Evolutionary conservation across 192 early-diverging fungal genomes (phyloP).

Genomic region (Glomus cerebriforme): DNA sequence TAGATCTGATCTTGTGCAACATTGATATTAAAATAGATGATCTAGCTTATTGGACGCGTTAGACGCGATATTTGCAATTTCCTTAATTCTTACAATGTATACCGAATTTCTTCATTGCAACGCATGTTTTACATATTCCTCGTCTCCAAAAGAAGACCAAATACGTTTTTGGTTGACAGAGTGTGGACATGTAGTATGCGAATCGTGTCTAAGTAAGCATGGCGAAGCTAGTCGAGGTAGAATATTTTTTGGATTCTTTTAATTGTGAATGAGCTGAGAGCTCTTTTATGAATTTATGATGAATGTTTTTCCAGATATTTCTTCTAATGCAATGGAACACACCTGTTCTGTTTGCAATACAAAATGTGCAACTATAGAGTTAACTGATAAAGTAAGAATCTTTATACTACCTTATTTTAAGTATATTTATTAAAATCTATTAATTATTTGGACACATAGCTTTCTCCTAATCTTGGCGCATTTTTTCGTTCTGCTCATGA

Average conservation of each 20-base stretch:
- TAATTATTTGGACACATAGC: neutral
- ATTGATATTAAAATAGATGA: too few species aligned
- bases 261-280: neutral
- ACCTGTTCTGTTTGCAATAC: conserved; percentile 5
- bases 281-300: neutral
- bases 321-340: neutral
- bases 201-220: neutral
- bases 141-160: neutral
- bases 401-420: neutral
- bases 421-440: neutral
- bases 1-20: too few species aligned
- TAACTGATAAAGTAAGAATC: neutral
- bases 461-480: neutral
- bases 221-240: neutral
- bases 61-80: too few species aligned
- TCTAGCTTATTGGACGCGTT: too few species aligned
- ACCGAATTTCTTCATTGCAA: conserved; percentile 24
- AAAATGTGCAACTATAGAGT: neutral
- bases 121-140: neutral
- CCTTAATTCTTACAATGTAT: neutral
- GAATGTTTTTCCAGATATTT: neutral
- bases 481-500: conserved; percentile 23
- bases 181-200: conserved; percentile 19
- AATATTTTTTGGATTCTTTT: too few species aligned
- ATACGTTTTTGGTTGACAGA: conserved; percentile 28